Evolutionary conservation across 2,329 filamentous ascomycete genomes (phyloP).

Genomic region (Sporothrix luriei): DNA sequence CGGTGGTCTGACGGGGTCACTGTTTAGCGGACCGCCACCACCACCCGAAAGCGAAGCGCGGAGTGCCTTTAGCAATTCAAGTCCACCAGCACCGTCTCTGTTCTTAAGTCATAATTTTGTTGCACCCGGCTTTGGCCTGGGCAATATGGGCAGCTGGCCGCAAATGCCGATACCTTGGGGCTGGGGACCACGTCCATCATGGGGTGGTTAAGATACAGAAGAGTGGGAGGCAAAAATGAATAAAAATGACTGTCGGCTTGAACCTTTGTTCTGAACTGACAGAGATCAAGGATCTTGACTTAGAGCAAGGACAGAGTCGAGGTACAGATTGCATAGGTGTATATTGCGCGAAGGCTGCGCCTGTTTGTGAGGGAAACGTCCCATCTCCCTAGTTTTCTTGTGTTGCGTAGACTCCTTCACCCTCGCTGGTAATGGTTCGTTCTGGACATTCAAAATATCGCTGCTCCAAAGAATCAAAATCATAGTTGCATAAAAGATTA

Average conservation of each 20-base stretch:
- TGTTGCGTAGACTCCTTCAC: neutral
- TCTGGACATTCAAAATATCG: too few species aligned
- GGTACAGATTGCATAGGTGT: neutral
- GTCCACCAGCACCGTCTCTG: neutral
- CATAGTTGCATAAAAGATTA: neutral
- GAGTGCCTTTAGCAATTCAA: neutral
- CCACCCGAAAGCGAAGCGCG: neutral
- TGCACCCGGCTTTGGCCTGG: neutral
- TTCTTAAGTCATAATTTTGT: conserved; percentile 7
- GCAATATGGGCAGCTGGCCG: conserved; percentile 17
- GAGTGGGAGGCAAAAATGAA: neutral
- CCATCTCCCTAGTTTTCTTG: neutral
- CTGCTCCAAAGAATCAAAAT: neutral
- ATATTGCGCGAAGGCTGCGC: too few species aligned
- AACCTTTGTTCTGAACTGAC: too few species aligned
- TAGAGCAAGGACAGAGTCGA: neutral
- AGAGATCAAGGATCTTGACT: neutral
- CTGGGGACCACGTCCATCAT: neutral
- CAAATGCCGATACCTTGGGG: conserved; percentile 8
- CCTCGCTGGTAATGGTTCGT: too few species aligned
- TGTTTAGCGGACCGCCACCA: neutral
- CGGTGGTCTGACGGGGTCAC: neutral
- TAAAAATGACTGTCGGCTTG: too few species aligned
- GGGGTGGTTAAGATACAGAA: neutral
- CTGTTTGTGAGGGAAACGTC: neutral